Conservation (phyloP, 495 filamentous ascomycete genomes). For the Pseudevernia furfuracea region DNA sequence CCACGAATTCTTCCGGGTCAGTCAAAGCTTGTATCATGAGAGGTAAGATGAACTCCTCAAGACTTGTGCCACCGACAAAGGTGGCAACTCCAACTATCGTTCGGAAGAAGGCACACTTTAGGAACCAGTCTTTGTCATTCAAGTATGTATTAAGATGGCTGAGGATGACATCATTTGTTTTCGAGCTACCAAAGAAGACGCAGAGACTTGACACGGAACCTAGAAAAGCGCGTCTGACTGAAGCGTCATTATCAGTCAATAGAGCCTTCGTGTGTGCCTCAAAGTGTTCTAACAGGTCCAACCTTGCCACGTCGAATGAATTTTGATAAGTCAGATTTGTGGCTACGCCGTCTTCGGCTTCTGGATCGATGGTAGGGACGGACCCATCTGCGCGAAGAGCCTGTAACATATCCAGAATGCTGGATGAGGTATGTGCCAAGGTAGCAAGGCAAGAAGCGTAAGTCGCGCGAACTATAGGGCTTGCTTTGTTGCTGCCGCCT, state of each 20-base stretch:
- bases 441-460: slow-evolving; percentile 90
- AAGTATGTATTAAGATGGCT: slow-evolving; percentile 97
- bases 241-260: slow-evolving; percentile 76
- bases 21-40: slow-evolving; percentile 96
- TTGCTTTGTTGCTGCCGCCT: slow-evolving; percentile 48
- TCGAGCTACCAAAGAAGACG: slow-evolving; percentile 84
- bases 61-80: slow-evolving; percentile 74
- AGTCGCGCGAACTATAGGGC: slow-evolving; percentile 68
- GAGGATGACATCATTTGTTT: slow-evolving; percentile 87
- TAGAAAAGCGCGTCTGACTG: slow-evolving; percentile 90
- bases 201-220: slow-evolving; percentile 87
- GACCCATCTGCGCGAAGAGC: slow-evolving; percentile 79
- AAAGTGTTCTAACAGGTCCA: slow-evolving; percentile 70
- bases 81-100: slow-evolving; percentile 88
- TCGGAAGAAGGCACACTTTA: slow-evolving; percentile 95
- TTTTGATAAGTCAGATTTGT: slow-evolving; percentile 59
- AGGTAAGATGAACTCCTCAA: slow-evolving; percentile 94
- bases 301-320: slow-evolving; percentile 72
- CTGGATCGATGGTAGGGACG: slow-evolving; percentile 67
- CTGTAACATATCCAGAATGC: slow-evolving; percentile 85
- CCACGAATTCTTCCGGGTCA: slow-evolving; percentile 90
- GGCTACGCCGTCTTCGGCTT: slow-evolving; percentile 62
- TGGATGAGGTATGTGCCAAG: slow-evolving; percentile 78
- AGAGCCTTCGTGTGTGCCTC: slow-evolving; percentile 82
- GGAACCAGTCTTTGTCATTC: slow-evolving; percentile 91